Percentiles rank a stretch among this genome's conserved stretches.
These are phyloP conservation scores for Candida qinlingensis DNA, from an alignment of 805 yeast genomes.

Conservation along the genomic window DNA sequence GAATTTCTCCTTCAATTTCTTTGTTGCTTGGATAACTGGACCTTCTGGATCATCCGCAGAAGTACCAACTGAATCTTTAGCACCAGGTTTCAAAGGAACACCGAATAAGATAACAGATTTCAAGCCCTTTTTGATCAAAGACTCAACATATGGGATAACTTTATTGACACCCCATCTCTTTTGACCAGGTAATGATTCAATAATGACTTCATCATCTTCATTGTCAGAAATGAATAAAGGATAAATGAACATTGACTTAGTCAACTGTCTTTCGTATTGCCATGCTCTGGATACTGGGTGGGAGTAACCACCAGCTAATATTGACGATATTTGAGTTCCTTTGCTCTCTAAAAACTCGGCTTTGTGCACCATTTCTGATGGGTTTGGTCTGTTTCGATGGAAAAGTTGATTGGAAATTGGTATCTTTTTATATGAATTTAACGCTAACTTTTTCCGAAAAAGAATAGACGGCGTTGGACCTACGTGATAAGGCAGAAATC, in stretches of 20 bases:
- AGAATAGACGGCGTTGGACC: no score
- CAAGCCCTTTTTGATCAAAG: conserved; percentile 75
- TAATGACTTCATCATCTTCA: conserved; percentile 71
- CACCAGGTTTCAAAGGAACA: conserved; percentile 71
- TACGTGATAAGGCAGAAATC: no score
- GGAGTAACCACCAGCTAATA: conserved; percentile 91
- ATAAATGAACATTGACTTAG: conserved; percentile 86
- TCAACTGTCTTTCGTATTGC: conserved; percentile 82
- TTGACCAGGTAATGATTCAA: conserved; percentile 82
- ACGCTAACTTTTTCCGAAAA: no score
- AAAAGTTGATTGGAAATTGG: neutral
- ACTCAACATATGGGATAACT: conserved; percentile 62
- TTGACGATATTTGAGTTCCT: conserved; percentile 61
- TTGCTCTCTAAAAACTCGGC: conserved; percentile 63
- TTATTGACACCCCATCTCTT: conserved; percentile 81
- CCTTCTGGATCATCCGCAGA: conserved; percentile 96
- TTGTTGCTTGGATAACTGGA: conserved; percentile 82
- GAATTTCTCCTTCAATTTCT: conserved; percentile 54
- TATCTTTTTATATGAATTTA: neutral
- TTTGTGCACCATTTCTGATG: conserved; percentile 45
- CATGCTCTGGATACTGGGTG: conserved; percentile 85
- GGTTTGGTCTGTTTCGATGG: neutral
- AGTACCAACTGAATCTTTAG: conserved; percentile 77
- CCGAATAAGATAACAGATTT: conserved; percentile 88
- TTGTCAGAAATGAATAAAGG: conserved; percentile 83